Evolutionary conservation across 768 basidiomycete genomes (phyloP).

Genomic region (Mycena vulgaris): DNA sequence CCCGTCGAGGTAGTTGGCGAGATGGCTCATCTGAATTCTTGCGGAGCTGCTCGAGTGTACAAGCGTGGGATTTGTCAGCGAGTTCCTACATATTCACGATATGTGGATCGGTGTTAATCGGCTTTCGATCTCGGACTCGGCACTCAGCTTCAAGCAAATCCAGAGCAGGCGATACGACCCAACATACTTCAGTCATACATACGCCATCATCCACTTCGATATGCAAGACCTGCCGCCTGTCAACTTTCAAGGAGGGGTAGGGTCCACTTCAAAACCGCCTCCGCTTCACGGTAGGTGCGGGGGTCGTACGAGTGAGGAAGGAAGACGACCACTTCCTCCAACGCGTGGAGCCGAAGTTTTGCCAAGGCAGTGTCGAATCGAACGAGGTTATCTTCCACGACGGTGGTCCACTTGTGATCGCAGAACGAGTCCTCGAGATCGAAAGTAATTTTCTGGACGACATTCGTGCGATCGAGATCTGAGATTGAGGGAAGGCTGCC

Average conservation of each 20-base stretch:
- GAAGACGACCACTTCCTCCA: neutral
- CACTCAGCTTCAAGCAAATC: too few relatives aligned
- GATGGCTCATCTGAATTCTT: too few relatives aligned
- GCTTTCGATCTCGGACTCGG: too few relatives aligned
- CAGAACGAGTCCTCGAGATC: neutral
- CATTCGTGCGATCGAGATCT: neutral
- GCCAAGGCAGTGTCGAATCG: neutral
- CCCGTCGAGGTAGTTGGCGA: too few relatives aligned
- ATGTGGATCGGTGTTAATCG: too few relatives aligned
- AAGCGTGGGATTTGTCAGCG: too few relatives aligned
- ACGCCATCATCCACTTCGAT: neutral
- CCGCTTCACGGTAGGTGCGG: neutral
- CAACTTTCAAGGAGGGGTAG: neutral
- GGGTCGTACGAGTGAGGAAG: neutral
- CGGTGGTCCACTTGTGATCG: neutral
- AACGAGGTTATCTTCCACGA: neutral
- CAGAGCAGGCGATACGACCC: too few relatives aligned
- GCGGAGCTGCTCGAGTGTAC: too few relatives aligned
- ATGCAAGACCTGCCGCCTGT: neutral
- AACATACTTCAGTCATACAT: too few relatives aligned
- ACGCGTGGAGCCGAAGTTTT: neutral
- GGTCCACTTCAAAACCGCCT: neutral
- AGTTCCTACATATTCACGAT: too few relatives aligned
- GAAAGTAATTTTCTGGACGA: slow-evolving; percentile 7
- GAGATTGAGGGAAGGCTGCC: neutral